Evolutionary conservation across 176 grass and related monocot species (phyloP), one percentile per base, ranked within the genome.

Genomic region (Aechmea fasciata): DNA sequence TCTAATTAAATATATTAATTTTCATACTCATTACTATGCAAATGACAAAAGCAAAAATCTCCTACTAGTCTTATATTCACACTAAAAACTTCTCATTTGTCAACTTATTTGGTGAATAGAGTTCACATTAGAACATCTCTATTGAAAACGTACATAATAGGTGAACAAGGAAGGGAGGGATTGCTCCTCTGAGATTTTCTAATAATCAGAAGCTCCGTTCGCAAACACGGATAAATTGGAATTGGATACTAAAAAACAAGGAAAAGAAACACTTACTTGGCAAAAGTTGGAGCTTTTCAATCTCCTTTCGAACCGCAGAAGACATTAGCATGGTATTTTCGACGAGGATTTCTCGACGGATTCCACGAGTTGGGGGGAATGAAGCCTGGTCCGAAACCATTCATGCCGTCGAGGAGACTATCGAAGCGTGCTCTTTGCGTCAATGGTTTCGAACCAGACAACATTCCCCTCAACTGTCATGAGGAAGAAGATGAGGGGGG

Each of bases 351-450:
- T 61, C 63, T 52, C 33, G 14, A 41, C 3, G 17, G 25, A 7
- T 67, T 76, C 47, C 74, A 15, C 48, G 77, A 92, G 93, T 87
- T 92, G 84, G 79, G 93, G 89, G 93, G 93, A 97, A 97, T 97
- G 93, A 92, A 92, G 93, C 89, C 89, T 97, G 93, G 93, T 92
- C 89, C 93, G 89, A 92, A 84, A 88, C 76, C 85, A 41, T 82
- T 71, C 84, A 54, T 77, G n/a, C 10, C 52, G 47, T 14, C 13
- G 28, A 29, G 41, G 25, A 64, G 11, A 28, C n/a, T 52, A 61
- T 68, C 28, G 52, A 65, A 51, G 13, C 13, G 10, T 29, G 29
- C 48, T 41, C 11, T 69, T 13, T 12, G 5, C 10, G 33, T 64
- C 82, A 78, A 70, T 73, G 92, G 83, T 82, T 81, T 97, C 93